phyloP scores from a whole-genome alignment of 2,329 filamentous ascomycete genomes.

The Pyrenophora graminea region DNA sequence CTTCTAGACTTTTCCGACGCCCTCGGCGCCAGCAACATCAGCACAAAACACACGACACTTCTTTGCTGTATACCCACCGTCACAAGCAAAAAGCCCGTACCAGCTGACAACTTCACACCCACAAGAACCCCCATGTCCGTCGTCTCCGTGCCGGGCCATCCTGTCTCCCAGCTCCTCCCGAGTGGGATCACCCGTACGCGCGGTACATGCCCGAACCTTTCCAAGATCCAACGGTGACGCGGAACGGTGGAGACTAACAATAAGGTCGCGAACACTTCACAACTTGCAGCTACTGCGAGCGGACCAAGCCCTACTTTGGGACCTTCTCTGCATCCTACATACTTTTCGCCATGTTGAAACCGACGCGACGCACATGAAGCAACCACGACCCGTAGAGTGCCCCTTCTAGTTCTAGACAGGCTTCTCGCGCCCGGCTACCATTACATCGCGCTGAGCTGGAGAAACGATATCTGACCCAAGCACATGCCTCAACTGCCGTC shows the following conservation, averaged over 20 bases:
- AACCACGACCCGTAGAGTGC: neutral
- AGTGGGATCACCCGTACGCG: slow-evolving; percentile 4
- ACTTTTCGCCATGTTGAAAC: slow-evolving; percentile 1
- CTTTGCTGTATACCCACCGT: neutral
- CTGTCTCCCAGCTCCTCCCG: neutral
- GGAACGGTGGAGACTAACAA: slow-evolving; percentile 4
- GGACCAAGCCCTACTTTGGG: slow-evolving; percentile 3
- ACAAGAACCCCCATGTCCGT: too few species aligned
- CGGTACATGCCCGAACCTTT: neutral
- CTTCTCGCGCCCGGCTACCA: neutral
- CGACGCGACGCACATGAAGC: neutral
- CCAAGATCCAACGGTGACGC: slow-evolving; percentile 11
- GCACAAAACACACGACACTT: neutral
- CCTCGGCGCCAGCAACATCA: neutral
- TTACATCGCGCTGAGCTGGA: too few species aligned
- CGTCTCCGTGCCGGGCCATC: too few species aligned
- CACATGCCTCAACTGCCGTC: neutral
- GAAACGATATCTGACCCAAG: too few species aligned
- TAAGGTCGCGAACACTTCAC: slow-evolving; percentile 1
- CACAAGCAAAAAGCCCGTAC: neutral
- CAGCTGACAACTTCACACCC: too few species aligned
- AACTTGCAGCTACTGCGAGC: neutral
- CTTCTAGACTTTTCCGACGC: slow-evolving; percentile 21
- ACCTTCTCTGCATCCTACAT: slow-evolving; percentile 1
- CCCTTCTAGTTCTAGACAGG: neutral